Evolutionary conservation across 805 yeast genomes (phyloP).

Genomic region (Lachancea sp.): DNA sequence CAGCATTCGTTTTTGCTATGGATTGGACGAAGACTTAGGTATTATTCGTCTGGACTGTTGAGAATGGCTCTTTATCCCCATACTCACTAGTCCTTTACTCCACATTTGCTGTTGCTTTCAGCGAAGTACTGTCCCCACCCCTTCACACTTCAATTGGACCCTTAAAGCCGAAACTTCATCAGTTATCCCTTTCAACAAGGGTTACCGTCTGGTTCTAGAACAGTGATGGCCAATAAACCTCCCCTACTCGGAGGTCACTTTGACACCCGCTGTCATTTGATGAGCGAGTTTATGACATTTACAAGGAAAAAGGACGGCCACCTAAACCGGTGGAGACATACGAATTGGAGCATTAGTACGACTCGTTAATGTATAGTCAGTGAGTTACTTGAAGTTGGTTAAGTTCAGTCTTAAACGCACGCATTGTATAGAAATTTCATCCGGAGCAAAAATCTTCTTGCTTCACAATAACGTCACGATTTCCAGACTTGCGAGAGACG

Average conservation of each 20-base stretch:
- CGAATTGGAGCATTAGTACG: too few relatives aligned
- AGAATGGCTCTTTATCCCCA: not conserved
- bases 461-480: not conserved
- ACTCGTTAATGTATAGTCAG: too few relatives aligned
- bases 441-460: constrained; percentile 2
- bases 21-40: not conserved
- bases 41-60: not conserved
- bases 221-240: too few relatives aligned
- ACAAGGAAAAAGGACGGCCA: too few relatives aligned
- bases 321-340: too few relatives aligned
- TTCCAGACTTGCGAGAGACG: not conserved
- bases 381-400: too few relatives aligned
- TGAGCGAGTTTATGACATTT: too few relatives aligned
- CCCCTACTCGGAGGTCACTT: not conserved
- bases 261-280: not conserved
- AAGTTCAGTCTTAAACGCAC: too few relatives aligned
- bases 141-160: not conserved
- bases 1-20: not conserved
- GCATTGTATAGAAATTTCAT: too few relatives aligned
- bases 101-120: not conserved
- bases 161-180: too few relatives aligned
- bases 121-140: not conserved
- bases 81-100: not conserved
- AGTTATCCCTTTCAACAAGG: too few relatives aligned
- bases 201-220: too few relatives aligned